These are phyloP conservation scores for Rhizopus microsporus DNA, from an alignment of 371 early-diverging fungal species.

Conservation along the genomic window DNA sequence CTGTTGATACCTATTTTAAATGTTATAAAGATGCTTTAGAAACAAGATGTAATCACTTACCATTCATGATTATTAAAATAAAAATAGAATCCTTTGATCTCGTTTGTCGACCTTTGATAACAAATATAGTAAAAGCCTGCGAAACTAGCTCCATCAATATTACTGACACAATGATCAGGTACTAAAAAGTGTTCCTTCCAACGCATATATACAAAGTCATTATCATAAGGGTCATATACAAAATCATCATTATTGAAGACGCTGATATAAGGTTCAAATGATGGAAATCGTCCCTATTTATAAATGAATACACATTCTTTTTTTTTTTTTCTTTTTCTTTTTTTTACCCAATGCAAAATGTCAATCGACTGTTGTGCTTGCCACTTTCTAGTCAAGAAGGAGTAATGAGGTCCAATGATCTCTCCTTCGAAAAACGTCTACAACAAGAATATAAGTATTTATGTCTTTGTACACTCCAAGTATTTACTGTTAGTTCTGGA, in stretches of 20 bases:
- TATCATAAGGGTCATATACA: slow-evolving; percentile 59
- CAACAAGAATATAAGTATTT: background rate
- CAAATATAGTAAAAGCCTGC: slow-evolving; percentile 96
- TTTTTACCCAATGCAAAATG: slow-evolving; percentile 77
- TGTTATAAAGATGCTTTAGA: background rate
- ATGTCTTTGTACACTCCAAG: background rate
- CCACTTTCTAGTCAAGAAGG: slow-evolving; percentile 87
- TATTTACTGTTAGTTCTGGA: slow-evolving; percentile 46
- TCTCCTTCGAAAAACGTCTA: slow-evolving; percentile 85
- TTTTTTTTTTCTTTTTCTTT: background rate
- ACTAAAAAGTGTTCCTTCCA: slow-evolving; percentile 97
- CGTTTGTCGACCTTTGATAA: slow-evolving; percentile 73
- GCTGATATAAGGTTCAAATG: slow-evolving; percentile 57
- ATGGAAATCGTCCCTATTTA: slow-evolving; percentile 24
- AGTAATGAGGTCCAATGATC: slow-evolving; percentile 77
- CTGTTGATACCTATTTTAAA: slow-evolving; percentile 71
- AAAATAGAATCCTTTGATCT: slow-evolving; percentile 85
- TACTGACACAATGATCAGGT: slow-evolving; percentile 87
- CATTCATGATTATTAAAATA: slow-evolving; percentile 79
- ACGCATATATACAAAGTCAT: slow-evolving; percentile 89
- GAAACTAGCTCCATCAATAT: slow-evolving; percentile 89
- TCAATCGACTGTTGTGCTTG: slow-evolving; percentile 79
- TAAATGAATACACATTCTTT: background rate
- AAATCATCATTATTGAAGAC: slow-evolving; percentile 70
- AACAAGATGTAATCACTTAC: slow-evolving; percentile 40